Base-by-base conservation (phyloP, 768 basidiomycete species). In the Lentinula raphanica region DNA sequence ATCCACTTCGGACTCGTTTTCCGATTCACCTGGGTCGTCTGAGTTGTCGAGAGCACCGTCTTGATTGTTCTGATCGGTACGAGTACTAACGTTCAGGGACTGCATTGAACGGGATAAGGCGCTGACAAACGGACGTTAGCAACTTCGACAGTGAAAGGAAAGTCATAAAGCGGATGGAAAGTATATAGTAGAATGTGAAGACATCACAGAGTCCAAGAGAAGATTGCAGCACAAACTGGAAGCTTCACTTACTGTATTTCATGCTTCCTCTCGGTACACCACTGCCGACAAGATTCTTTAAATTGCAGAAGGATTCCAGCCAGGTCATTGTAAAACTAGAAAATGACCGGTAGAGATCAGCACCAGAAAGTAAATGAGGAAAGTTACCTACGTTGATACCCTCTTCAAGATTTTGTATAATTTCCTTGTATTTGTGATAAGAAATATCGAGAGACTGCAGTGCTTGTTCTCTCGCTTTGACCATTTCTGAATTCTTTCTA, bases 301-400 rank as follows among this genome's bases (percentile, higher is more conserved):
- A 93, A 91, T 60, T 86, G 81, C 5, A 78, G 72, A 1, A 96
- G 69, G 45, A 95, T 83, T 11, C 77, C 81, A 2, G 83, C 79
- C 56, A 98, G 80, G 64, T 92, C 89, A 60, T 92, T 94, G 68
- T 99, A 96, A 67, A 98, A 98, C 90, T 94, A 39, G 6, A 0
- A 55, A 48, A 27, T 17, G 50, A 50, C 48, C 36, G 15, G 44
- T 23, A 32, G 11, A 5, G 40, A 2, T 27, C 25, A 44, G 21
- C 17, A 44, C 9, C 8, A 44, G 12, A 42, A 21, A 21, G 21
- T 2, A 23, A 31, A 32, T 38, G 21, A 5, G n/a, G 23, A 42
- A 19, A 31, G 40, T 44, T 31, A 27, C 72, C 13, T 63, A 88
- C 93, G 76, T 92, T 88, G 64, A 90, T 78, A 5, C 95, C 95